Percentiles rank a stretch among this genome's conserved stretches.
These are phyloP conservation scores for Dioscorea zingiberensis DNA, from an alignment of 106 monocot species.

Conservation along the genomic window DNA sequence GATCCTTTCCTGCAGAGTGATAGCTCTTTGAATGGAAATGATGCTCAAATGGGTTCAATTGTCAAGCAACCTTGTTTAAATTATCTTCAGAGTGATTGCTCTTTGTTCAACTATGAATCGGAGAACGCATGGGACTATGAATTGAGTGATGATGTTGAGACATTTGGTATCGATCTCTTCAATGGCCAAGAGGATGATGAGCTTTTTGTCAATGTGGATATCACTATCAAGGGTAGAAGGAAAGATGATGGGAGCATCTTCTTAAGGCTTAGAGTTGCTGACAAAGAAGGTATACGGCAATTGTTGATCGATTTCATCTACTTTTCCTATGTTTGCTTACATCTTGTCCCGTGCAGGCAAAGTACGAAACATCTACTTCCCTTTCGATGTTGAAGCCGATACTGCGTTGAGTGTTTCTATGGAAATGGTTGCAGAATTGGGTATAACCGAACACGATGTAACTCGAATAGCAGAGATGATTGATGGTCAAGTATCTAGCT, in stretches of 20 bases:
- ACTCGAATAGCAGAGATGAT: slow-evolving; percentile 93
- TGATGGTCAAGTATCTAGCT: slow-evolving; percentile 50
- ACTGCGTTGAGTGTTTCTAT: slow-evolving; percentile 82
- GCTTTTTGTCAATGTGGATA: slow-evolving; percentile 40
- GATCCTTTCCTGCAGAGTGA: slow-evolving; percentile 86
- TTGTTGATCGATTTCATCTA: not conserved
- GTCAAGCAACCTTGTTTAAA: slow-evolving; percentile 32
- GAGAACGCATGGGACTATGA: slow-evolving; percentile 47
- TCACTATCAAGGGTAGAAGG: slow-evolving; percentile 71
- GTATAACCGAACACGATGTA: slow-evolving; percentile 73
- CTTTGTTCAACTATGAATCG: slow-evolving; percentile 16
- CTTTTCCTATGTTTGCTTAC: not conserved
- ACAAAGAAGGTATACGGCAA: slow-evolving; percentile 51
- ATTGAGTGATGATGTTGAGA: slow-evolving; percentile 20
- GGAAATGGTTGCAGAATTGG: slow-evolving; percentile 88
- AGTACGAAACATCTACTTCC: slow-evolving; percentile 81
- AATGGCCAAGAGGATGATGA: slow-evolving; percentile 50
- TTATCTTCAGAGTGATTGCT: slow-evolving; percentile 19
- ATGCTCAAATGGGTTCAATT: slow-evolving; percentile 9
- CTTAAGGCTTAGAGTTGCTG: slow-evolving; percentile 70
- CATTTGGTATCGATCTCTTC: slow-evolving; percentile 60
- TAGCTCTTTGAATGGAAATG: slow-evolving; percentile 18
- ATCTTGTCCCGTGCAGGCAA: slow-evolving; percentile 41
- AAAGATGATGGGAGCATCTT: slow-evolving; percentile 78
- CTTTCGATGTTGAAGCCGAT: slow-evolving; percentile 68